Conservation (phyloP, 2,329 filamentous ascomycete species). For the Fusarium nematophilum region DNA sequence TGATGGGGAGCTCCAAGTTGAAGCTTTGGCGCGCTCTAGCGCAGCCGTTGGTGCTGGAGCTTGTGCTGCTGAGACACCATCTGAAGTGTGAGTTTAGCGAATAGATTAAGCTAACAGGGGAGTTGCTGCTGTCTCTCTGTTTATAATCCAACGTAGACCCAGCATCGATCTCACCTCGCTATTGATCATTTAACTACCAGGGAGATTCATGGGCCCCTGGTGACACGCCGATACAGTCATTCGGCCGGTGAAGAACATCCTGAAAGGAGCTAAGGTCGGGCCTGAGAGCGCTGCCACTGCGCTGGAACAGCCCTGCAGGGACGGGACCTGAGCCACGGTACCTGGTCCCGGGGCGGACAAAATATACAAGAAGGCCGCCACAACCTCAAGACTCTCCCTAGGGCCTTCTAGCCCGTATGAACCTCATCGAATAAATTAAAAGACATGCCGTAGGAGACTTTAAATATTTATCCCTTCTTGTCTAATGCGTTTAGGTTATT, state of each 20-base stretch:
- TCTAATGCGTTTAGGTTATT: too few relatives aligned
- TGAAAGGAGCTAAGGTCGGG: constrained; percentile 27
- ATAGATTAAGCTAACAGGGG: too few relatives aligned
- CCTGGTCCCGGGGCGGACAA: too few relatives aligned
- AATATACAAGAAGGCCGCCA: not conserved
- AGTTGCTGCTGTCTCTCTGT: too few relatives aligned
- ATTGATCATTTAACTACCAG: constrained; percentile 4
- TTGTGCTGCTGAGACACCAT: not conserved
- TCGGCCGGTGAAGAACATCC: constrained; percentile 16
- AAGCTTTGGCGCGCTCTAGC: not conserved
- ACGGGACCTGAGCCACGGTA: constrained; percentile 1
- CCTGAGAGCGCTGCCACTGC: constrained; percentile 30
- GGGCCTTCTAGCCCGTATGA: too few relatives aligned
- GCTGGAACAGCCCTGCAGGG: constrained; percentile 37
- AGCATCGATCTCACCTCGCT: not conserved
- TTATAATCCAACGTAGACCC: too few relatives aligned
- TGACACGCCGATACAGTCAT: constrained; percentile 35
- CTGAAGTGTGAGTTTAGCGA: too few relatives aligned
- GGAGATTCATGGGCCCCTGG: constrained; percentile 1
- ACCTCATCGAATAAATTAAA: too few relatives aligned
- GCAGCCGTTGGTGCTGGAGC: constrained; percentile 1
- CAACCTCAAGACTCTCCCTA: too few relatives aligned
- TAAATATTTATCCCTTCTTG: too few relatives aligned
- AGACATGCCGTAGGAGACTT: too few relatives aligned
- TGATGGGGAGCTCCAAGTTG: not conserved